phyloP scores from a whole-genome alignment of 192 early-diverging fungal species.

The Backusella tarrabulga region DNA sequence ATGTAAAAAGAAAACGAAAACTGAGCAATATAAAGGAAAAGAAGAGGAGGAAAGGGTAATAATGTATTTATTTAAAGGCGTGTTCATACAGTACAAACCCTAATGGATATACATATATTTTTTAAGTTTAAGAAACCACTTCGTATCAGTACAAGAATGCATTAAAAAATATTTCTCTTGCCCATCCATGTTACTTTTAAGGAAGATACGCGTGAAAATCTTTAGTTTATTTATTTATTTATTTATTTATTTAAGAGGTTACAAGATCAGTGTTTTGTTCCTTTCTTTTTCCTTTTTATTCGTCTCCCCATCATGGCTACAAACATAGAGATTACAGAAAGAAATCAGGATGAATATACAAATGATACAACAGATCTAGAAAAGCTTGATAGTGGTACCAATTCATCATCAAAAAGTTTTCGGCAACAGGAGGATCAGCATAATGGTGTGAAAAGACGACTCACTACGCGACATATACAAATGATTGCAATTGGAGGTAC shows the following conservation, averaged over 20 bases:
- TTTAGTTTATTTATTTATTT: not conserved
- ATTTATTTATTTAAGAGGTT: not conserved
- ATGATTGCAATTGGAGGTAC: conserved; percentile 31
- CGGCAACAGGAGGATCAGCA: not conserved
- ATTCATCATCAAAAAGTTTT: not conserved
- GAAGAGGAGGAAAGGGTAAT: too few relatives aligned
- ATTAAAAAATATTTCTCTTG: not conserved
- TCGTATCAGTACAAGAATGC: not conserved
- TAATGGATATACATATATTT: too few relatives aligned
- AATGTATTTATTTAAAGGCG: too few relatives aligned
- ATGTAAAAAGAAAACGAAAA: too few relatives aligned
- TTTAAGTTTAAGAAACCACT: not conserved
- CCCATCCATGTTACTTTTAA: not conserved
- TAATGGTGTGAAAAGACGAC: not conserved
- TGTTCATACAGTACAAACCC: too few relatives aligned
- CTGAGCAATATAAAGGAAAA: too few relatives aligned
- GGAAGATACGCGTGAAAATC: not conserved
- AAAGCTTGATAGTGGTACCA: not conserved
- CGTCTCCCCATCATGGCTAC: not conserved
- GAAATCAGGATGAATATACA: not conserved
- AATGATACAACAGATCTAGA: not conserved
- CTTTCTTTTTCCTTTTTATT: not conserved
- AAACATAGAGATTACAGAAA: not conserved
- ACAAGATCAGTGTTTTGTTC: not conserved
- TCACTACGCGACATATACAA: conserved; percentile 25